A percentile compares a stretch with the other conserved stretches of the same genome.
Conservation (phyloP, 129 eudicot genomes). For the Ambrosia artemisiifolia region DNA sequence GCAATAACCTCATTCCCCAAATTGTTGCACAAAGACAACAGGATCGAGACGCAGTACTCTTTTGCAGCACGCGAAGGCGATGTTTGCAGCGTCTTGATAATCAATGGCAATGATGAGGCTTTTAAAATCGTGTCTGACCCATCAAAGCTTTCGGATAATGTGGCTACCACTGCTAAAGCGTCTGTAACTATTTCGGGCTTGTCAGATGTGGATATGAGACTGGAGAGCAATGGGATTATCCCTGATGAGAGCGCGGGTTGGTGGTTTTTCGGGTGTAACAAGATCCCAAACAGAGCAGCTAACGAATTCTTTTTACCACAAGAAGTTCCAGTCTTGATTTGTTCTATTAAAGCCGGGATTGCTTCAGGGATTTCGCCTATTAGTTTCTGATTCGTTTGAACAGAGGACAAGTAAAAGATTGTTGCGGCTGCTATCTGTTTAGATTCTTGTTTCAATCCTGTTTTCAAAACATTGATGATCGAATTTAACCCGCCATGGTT, state of each 20-base stretch:
- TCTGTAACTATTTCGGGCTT: conserved; percentile 60
- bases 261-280: conserved; percentile 57
- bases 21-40: conserved; percentile 56
- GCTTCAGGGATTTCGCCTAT: conserved; percentile 52
- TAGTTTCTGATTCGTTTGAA: conserved; percentile 39
- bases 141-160: conserved; percentile 56
- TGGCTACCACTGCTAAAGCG: conserved; percentile 61
- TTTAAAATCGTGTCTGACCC: conserved; percentile 52
- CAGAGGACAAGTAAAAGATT: conserved; percentile 61
- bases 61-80: conserved; percentile 48
- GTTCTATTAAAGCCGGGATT: conserved; percentile 53
- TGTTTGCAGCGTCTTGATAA: conserved; percentile 30
- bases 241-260: conserved; percentile 43
- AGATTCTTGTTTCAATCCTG: conserved; percentile 54
- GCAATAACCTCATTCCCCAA: conserved; percentile 60
- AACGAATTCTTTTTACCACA: conserved; percentile 72
- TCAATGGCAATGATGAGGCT: conserved; percentile 30
- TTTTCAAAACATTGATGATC: conserved; percentile 42
- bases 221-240: conserved; percentile 46
- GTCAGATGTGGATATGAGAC: conserved; percentile 44
- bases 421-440: conserved; percentile 79
- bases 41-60: conserved; percentile 68
- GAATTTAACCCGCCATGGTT: conserved; percentile 42
- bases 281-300: conserved; percentile 66
- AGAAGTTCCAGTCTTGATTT: conserved; percentile 47